Evolutionary conservation across 139 green algal species (phyloP).

Genomic region (Micromonas commoda): DNA sequence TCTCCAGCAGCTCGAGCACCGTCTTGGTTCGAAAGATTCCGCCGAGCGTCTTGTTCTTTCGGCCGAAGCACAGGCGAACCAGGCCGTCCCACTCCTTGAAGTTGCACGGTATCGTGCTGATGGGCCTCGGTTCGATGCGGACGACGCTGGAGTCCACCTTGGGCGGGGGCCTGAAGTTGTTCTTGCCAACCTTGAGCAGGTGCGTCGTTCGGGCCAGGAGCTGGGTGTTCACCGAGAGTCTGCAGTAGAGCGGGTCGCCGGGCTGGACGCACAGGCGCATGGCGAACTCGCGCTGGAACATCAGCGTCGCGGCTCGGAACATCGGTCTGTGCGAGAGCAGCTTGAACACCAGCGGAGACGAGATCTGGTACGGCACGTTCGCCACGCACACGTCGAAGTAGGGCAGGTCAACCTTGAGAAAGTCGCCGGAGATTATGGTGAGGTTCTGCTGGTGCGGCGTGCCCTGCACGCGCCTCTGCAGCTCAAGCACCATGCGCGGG

Average conservation of each 20-base stretch:
- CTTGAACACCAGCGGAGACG: conserved; percentile 96
- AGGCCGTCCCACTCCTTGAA: conserved; percentile 97
- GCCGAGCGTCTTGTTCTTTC: conserved; percentile 97
- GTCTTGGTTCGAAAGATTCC: conserved; percentile 72
- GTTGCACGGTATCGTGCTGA: conserved; percentile 70
- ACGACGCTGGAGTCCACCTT: conserved; percentile 97
- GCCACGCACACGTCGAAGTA: conserved; percentile 99
- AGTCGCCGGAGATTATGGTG: conserved; percentile 91
- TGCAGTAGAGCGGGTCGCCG: conserved; percentile 78
- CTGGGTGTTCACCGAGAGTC: conserved; percentile 88
- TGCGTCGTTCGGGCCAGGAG: conserved; percentile 75
- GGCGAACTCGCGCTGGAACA: conserved; percentile 99
- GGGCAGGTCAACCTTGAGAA: conserved; percentile 76
- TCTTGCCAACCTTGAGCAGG: conserved; percentile 80
- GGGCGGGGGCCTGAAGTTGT: conserved; percentile 85
- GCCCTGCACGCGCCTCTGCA: conserved; percentile 84
- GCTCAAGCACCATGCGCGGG: conserved; percentile 93
- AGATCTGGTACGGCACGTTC: conserved; percentile 99
- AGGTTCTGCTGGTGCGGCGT: conserved; percentile 49
- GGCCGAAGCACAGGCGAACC: conserved; percentile 78
- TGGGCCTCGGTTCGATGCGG: conserved; percentile 90
- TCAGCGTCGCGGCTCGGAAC: conserved; percentile 92
- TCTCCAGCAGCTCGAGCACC: conserved; percentile 47
- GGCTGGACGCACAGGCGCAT: conserved; percentile 91
- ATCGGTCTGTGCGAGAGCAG: conserved; percentile 78